Evolutionary conservation across 176 grass and related monocot genomes (phyloP).

Genomic region (Aegilops umbellulata): DNA sequence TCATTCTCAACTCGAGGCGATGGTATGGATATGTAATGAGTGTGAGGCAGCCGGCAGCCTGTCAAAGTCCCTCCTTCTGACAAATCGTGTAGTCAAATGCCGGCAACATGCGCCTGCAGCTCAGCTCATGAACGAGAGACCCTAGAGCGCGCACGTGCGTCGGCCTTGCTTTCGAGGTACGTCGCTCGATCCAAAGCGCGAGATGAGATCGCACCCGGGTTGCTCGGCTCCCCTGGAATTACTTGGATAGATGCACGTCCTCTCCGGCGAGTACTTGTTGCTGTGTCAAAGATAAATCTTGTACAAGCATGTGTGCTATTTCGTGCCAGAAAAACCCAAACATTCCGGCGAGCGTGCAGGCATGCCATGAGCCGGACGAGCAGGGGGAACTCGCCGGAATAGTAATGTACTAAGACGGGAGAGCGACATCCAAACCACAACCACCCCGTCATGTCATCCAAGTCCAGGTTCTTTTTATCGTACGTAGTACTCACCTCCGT

Average conservation of each 20-base stretch:
- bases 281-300: no score
- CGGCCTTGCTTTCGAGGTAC: neutral
- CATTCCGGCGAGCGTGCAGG: neutral
- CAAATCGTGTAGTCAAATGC: constrained; percentile 36
- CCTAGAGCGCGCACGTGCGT: constrained; percentile 33
- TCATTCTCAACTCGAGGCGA: neutral
- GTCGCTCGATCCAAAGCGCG: constrained; percentile 13
- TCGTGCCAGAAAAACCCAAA: neutral
- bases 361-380: neutral
- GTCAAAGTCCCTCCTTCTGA: neutral
- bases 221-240: neutral
- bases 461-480: neutral
- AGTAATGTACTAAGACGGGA: no score
- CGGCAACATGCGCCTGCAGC: constrained; percentile 31
- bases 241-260: no score
- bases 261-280: neutral
- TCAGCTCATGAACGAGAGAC: constrained; percentile 6
- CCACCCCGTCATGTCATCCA: neutral
- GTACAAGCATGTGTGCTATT: neutral
- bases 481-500: no score
- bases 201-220: neutral
- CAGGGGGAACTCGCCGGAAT: no score
- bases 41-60: constrained; percentile 12
- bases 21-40: neutral
- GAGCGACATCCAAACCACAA: neutral